Conservation (phyloP, 768 basidiomycete genomes). For the Calvatia gigantea region DNA sequence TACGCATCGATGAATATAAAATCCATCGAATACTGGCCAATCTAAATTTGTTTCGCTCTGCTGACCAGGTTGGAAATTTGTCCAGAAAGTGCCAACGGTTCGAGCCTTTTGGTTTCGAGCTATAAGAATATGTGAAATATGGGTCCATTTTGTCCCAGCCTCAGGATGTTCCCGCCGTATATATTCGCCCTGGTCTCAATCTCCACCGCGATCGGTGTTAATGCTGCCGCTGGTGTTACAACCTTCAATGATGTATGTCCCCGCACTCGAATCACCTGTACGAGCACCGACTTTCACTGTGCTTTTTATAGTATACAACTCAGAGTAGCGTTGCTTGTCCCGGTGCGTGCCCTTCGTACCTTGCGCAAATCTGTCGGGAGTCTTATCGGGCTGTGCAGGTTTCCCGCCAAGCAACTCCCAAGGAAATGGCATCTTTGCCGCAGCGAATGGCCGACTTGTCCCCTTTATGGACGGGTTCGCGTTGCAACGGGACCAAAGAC, state of each 20-base stretch:
- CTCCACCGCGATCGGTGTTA: constrained; percentile 3
- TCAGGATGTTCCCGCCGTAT: background rate
- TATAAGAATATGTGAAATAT: background rate
- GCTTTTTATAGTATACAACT: constrained; percentile 10
- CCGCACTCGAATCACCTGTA: background rate
- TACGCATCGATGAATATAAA: background rate
- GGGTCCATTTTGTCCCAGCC: background rate
- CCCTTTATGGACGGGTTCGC: constrained; percentile 26
- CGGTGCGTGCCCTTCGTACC: background rate
- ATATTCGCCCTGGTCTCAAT: background rate
- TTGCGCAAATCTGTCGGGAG: background rate
- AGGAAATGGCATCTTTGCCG: constrained; percentile 26
- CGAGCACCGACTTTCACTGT: background rate
- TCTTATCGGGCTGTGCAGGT: constrained; percentile 8
- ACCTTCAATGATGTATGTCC: constrained; percentile 18
- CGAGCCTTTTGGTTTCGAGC: background rate
- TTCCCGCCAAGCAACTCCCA: constrained; percentile 25
- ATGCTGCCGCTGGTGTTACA: constrained; percentile 19
- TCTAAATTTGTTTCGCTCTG: background rate
- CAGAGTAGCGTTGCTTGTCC: constrained; percentile 14
- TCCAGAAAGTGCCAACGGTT: background rate
- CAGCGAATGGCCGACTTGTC: constrained; percentile 28
- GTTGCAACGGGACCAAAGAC: constrained; percentile 24
- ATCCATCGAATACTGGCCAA: background rate
- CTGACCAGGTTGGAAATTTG: background rate